Evolutionary conservation across 108 stramenopile species (phyloP), one percentile per base, ranked within the genome.

Genomic region (Aureococcus anophagefferens): DNA sequence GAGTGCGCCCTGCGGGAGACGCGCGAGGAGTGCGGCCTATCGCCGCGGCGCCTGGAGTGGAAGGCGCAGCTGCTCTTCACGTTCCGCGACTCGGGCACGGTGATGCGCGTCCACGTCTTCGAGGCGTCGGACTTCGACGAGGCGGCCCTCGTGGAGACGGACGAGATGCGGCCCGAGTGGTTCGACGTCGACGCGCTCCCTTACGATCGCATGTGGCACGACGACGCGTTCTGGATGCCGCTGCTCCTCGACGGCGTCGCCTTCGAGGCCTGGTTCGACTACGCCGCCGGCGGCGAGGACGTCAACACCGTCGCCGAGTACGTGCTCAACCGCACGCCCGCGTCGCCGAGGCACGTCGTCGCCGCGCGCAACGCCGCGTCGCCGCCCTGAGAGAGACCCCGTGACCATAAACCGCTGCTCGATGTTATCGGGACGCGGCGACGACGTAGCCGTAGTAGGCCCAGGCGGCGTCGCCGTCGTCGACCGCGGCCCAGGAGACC

Each of bases 111-210:
- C 37, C 75, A 80, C 59, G 72, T 80, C 0, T 80, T 71, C 71
- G 30, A 45, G 30, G 67, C 69, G 28, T 66, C 59, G 59, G 21
- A 64, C 28, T 72, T 75, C 36, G 63, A 33, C 30, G 45, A 32
- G 21, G 75, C 72, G 0, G 37, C 77, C n/a, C n/a, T n/a, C n/a
- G 35, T 28, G 0, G 79, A 80, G 68, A 51, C 64, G 34, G 76
- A 76, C 37, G 79, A 80, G 45, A 80, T 80, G 79, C 66, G 29
- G 68, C 79, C 79, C 11, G 35, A 68, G 32, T 80, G 79, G 79
- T 80, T 72, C 51, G 31, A 62, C 46, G 45, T 59, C 34, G 70
- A 65, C 28, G 36, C 5, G 17, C 13, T 80, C 44, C 79, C 79
- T 28, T 77, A 68, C 33, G 71, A 30, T 0, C 16, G 25, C 7